Evolutionary conservation across 768 basidiomycete species (phyloP), one percentile per base, ranked within the genome.

Genomic region (Lactifluus subvellereus): DNA sequence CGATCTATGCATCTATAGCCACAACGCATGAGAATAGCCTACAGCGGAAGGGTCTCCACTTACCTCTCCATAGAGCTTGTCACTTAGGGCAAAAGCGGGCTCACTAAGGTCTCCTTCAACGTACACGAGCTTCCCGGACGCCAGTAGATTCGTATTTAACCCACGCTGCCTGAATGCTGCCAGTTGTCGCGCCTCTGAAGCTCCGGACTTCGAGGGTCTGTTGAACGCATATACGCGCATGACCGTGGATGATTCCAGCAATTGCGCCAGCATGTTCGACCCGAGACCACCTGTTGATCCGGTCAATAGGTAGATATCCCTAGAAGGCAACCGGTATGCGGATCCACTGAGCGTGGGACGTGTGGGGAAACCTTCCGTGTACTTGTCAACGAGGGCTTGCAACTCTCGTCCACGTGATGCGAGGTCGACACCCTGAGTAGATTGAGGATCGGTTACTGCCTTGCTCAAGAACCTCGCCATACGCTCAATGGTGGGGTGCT

Each of bases 211-310:
- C 6, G 66, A 59, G 1, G 53, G 30, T 35, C 71, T 54, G 57
- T 71, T 71, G 50, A 72, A 64, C 10, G 71, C 71, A 49, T 68
- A 72, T 2, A 72, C 52, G 10, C 65, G 65, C 20, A 50, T 38
- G 14, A 72, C 68, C 2, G 51, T 32, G 1, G 60, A 43, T 6
- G 62, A 49, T 10, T 52, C 27, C 14, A 68, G 45, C 20, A 71
- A 65, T 13, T 63, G 63, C 2, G 67, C 66, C 2, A 71, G 61
- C 48, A 71, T 64, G 35, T 70, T 66, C 6, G 69, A 62, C 6
- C 71, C 71, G 18, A 71, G 65, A 20, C 64, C 62, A 35, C 71
- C 71, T 1, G 71, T 71, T 14, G 69, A 63, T 18, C 71, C 71
- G 1, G 69, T 71, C 45, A 71, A 52, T 18, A 71, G 54, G 32